Conservation (phyloP, 1,284 basidiomycete species). For the Boletus nobilissimus region DNA sequence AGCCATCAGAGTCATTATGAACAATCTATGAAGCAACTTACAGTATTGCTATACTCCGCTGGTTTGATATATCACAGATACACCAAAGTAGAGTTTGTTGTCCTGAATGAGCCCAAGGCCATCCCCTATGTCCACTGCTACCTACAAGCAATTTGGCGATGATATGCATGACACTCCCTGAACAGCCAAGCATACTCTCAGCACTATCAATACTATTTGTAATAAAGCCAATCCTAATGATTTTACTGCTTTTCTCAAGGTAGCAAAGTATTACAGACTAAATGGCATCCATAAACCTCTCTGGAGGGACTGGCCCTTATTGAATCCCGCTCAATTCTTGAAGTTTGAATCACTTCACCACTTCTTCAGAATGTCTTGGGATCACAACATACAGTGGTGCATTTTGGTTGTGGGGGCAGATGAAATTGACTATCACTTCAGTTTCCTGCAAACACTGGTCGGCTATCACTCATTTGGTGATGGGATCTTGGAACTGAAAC, state of each 20-base stretch:
- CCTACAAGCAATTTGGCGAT: not conserved
- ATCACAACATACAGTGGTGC: constrained; percentile 23
- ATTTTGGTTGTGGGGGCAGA: not conserved
- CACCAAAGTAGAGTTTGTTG: too few species aligned
- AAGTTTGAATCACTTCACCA: not conserved
- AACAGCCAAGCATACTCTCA: not conserved
- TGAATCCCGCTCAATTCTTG: not conserved
- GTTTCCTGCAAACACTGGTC: constrained; percentile 16
- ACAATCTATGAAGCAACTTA: too few species aligned
- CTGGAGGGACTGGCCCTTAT: not conserved
- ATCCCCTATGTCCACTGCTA: not conserved
- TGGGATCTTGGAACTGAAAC: constrained; percentile 4
- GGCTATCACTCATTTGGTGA: constrained; percentile 10
- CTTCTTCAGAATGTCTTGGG: not conserved
- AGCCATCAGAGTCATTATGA: too few species aligned
- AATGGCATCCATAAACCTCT: not conserved
- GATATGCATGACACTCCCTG: not conserved
- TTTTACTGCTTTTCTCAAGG: not conserved
- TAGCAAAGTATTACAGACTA: too few species aligned
- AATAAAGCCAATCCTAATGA: not conserved
- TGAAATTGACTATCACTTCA: constrained; percentile 11
- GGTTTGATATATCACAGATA: too few species aligned
- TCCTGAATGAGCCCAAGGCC: too few species aligned
- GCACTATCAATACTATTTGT: not conserved
- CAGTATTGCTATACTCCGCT: too few species aligned